phyloP scores from a whole-genome alignment of 495 filamentous ascomycete genomes.

The Penicillium cataractarum region DNA sequence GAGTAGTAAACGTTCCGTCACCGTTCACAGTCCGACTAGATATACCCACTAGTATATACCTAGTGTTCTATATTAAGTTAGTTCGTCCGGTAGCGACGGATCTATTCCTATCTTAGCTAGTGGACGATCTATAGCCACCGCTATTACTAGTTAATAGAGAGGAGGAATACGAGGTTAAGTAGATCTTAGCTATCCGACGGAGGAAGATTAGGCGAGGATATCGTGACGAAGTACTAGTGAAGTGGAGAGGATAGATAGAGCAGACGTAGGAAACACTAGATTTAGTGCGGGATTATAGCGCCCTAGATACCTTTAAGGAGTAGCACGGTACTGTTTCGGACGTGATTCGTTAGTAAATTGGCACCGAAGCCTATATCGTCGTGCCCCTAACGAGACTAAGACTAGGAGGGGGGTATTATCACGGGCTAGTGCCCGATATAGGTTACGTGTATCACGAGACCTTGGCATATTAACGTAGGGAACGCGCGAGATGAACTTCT shows the following conservation, averaged over 20 bases:
- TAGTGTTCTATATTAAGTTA: conserved; percentile 7
- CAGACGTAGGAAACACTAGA: neutral
- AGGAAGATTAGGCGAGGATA: conserved; percentile 1
- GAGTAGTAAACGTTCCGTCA: neutral
- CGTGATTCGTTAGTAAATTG: conserved; percentile 1
- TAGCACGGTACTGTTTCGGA: neutral
- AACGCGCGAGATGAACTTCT: neutral
- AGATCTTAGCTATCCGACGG: neutral
- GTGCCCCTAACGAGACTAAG: neutral
- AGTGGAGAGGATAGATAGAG: neutral
- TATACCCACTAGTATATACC: neutral
- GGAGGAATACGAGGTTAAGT: neutral
- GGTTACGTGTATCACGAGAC: neutral
- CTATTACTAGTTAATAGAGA: neutral
- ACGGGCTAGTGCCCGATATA: conserved; percentile 1
- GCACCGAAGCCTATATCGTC: neutral
- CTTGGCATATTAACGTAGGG: conserved; percentile 1
- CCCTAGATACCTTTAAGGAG: neutral
- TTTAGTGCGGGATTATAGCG: neutral
- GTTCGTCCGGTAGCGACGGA: neutral
- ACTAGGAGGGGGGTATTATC: conserved; percentile 5
- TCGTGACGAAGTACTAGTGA: neutral
- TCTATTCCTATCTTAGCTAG: conserved; percentile 7
- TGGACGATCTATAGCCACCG: neutral
- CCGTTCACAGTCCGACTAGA: neutral